Base-by-base conservation (phyloP, 2,329 filamentous ascomycete species). In the Aspergillus felis region DNA sequence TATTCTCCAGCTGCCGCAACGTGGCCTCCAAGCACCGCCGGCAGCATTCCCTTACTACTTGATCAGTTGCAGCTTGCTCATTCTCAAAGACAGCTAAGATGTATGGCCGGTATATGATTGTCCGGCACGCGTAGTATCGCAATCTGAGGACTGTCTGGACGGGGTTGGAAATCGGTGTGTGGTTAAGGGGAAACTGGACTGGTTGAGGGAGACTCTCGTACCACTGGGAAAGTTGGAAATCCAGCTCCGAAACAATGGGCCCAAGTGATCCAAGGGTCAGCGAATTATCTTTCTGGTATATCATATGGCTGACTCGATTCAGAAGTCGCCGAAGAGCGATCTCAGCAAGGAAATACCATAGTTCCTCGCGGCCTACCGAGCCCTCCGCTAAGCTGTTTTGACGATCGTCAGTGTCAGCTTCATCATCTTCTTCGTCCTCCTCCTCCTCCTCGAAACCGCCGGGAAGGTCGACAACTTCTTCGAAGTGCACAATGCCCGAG, bases 271-370 rank as follows among this genome's bases (percentile, higher is more conserved):
- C 85, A 20, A 89, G 88, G 12, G 88, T 88, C 17, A 87, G 83
- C 72, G 86, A 84, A 3, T 85, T 87, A 66, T 88, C 85, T 67
- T 89, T 88, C 50, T 87, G 88, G 71, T 92, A 92, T 61, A 92
- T 88, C 66, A 91, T 84, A 69, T 91, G 88, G 76, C 87, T 91
- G 66, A 91, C 88, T 57, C 89, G 82, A 71, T 92, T 92, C 64
- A 93, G 81, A 3, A 94, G 82, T 56, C 90, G 81, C 49, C 90
- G 84, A 12, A 94, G 78, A 4, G 89, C 90, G 61, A 94, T 92
- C 67, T 93, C 90, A 41, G 90, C 90, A 29, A 93, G 78, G 65
- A 93, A 93, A 68, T 94, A 94, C 89, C 90, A 93, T 14, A 93
- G 78, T 58, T 93, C 89, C 66, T 93, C 90, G 51, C 85, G 83